Percentiles rank a stretch among this genome's conserved stretches.
Conservation (phyloP, 768 basidiomycete genomes). For the Melanogaster broomeanus region DNA sequence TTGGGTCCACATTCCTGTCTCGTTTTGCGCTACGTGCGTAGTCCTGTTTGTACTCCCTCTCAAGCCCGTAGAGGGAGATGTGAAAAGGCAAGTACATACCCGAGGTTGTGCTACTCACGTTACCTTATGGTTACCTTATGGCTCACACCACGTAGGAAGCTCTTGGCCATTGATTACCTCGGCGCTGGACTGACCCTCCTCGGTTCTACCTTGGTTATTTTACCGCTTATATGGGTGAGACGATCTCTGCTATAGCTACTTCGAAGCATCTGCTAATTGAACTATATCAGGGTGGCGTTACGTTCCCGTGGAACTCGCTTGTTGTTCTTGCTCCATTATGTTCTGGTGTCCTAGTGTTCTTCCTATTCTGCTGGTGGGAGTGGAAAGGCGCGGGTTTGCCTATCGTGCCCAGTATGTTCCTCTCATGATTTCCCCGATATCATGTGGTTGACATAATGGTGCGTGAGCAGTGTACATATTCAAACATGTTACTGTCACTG, state of each 20-base stretch:
- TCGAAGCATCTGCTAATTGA: constrained; percentile 1
- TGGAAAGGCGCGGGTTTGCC: constrained; percentile 70
- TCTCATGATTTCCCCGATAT: neutral
- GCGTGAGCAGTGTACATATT: constrained; percentile 68
- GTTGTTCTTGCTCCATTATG: constrained; percentile 61
- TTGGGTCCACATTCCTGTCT: constrained; percentile 69
- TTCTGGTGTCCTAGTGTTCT: constrained; percentile 53
- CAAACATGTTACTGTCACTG: constrained; percentile 61
- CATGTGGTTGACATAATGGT: neutral
- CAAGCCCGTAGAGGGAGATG: constrained; percentile 62
- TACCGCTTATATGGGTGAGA: constrained; percentile 73
- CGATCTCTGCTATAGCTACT: neutral
- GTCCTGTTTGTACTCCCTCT: constrained; percentile 67
- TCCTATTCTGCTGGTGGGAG: constrained; percentile 69
- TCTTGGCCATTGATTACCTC: constrained; percentile 64
- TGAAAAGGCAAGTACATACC: constrained; percentile 43
- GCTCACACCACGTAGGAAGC: constrained; percentile 45
- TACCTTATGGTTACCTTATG: too few relatives aligned
- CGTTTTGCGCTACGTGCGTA: constrained; percentile 52
- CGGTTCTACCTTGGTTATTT: constrained; percentile 62
- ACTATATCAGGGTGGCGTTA: constrained; percentile 56
- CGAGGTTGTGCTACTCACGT: neutral
- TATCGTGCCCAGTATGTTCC: constrained; percentile 65
- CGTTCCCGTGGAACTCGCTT: constrained; percentile 71
- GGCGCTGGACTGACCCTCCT: constrained; percentile 59